Conservation (phyloP, 1,139 yeast genomes). For the Candida albicans region DNA sequence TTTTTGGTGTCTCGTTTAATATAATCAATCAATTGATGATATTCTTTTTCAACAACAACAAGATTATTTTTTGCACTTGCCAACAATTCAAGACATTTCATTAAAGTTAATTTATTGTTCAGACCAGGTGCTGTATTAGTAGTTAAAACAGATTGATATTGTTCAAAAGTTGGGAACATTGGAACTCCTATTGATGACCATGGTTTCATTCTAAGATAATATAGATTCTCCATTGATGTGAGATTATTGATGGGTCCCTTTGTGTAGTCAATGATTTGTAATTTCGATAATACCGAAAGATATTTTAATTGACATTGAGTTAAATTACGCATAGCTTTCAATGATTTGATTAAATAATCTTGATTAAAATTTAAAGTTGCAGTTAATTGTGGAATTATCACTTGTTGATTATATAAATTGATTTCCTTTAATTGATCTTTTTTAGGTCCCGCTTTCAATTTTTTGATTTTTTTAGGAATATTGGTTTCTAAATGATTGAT, state of each 20-base stretch:
- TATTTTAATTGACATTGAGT: conserved; percentile 25
- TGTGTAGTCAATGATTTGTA: conserved; percentile 29
- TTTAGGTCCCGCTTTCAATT: conserved; percentile 44
- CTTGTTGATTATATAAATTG: conserved; percentile 19
- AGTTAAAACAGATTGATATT: conserved; percentile 19
- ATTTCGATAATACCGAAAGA: conserved; percentile 25
- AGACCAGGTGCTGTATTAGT: conserved; percentile 8
- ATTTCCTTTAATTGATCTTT: conserved; percentile 33
- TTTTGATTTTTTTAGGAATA: conserved; percentile 50
- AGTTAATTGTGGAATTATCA: conserved; percentile 26
- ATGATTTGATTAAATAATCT: conserved; percentile 29
- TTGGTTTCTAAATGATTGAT: conserved; percentile 29
- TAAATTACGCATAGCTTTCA: conserved; percentile 36
- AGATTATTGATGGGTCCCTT: conserved; percentile 37
- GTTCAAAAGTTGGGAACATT: conserved; percentile 50
- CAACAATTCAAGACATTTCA: conserved; percentile 14
- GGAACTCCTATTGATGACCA: conserved; percentile 86
- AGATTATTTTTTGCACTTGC: conserved; percentile 18
- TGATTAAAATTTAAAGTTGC: conserved; percentile 18
- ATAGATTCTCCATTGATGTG: conserved; percentile 52
- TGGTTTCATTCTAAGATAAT: conserved; percentile 72
- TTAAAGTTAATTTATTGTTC: conserved; percentile 11
- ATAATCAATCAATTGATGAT: conserved; percentile 8
- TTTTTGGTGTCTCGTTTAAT: conserved; percentile 15
- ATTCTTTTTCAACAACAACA: conserved; percentile 15